Evolutionary conservation across 768 basidiomycete genomes (phyloP).

Genomic region (Amanita phalloides): DNA sequence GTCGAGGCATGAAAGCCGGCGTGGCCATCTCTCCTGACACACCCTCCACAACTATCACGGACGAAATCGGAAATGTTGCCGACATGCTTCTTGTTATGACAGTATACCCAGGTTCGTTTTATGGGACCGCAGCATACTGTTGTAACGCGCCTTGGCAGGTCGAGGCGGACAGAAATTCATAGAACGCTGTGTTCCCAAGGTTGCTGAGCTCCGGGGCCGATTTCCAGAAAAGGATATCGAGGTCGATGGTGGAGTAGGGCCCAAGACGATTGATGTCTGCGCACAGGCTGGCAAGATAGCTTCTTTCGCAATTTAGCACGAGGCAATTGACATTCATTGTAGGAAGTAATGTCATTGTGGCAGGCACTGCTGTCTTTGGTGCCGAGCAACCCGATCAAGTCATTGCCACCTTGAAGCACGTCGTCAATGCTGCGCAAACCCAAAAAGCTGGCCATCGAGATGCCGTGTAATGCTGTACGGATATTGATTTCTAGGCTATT

Average conservation of each 20-base stretch:
- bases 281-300: constrained; percentile 67
- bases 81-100: constrained; percentile 99
- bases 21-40: constrained; percentile 97
- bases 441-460: constrained; percentile 13
- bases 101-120: constrained; percentile 69
- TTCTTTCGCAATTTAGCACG: not conserved
- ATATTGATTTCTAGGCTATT: not conserved
- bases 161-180: constrained; percentile 96
- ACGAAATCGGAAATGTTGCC: constrained; percentile 69
- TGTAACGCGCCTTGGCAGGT: constrained; percentile 28
- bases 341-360: constrained; percentile 98
- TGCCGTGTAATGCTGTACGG: not conserved
- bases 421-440: constrained; percentile 59
- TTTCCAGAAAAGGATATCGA: constrained; percentile 96
- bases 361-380: constrained; percentile 91
- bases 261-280: constrained; percentile 78
- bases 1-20: constrained; percentile 84
- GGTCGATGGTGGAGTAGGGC: constrained; percentile 96
- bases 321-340: not conserved
- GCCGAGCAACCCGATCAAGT: constrained; percentile 71
- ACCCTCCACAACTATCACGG: constrained; percentile 77
- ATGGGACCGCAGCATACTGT: not conserved
- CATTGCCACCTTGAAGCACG: constrained; percentile 59
- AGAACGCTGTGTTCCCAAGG: constrained; percentile 87
- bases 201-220: constrained; percentile 76